Evolutionary conservation across 768 basidiomycete genomes (phyloP), one percentile per base, ranked within the genome.

Genomic region (Russula earlei): DNA sequence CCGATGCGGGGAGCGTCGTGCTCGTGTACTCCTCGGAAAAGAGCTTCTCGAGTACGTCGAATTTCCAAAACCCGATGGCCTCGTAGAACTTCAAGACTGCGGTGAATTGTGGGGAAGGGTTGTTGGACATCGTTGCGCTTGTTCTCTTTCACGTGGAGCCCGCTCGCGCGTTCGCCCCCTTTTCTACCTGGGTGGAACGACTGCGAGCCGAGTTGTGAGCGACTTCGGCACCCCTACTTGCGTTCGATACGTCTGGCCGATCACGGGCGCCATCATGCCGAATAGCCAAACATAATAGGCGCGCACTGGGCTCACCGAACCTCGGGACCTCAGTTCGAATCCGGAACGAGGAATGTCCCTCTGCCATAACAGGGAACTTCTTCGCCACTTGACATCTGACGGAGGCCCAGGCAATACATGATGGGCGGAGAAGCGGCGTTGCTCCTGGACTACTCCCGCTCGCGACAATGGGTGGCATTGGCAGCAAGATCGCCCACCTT

Each of bases 31-130:
- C 47, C 1, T 58, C 52, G 2, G 52, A 19, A 20, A 58, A 29
- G 20, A 33, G 25, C 27, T 15, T 6, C 11, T 43, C 47, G 15
- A 58, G 17, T 9, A 19, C 10, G 5, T 54, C 46, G 14, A 58
- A 54, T 24, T 44, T 31, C 57, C 57, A 58, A 15, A 0, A 5
- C 20, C 47, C 17, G 27, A 58, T 8, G 22, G 52, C 57, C 0
- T 54, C 42, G 47, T 49, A 58, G 15, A 25, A 58, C 27, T 38
- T 31, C 17, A 22, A 19, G 17, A 58, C 41, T n/a, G 19, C 36
- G 47, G 41, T 29, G 41, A 58, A 40, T 27, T 58, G 57, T 22
- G 47, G 44, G 11, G 57, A 58, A 12, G 46, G 38, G 20, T 52
- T 53, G 25, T 22, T 5, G 27, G 49, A 14, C 22, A 46, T 36